phyloP scores from a whole-genome alignment of 148 eudicot genomes.

The Rhododendron williamsianum region DNA sequence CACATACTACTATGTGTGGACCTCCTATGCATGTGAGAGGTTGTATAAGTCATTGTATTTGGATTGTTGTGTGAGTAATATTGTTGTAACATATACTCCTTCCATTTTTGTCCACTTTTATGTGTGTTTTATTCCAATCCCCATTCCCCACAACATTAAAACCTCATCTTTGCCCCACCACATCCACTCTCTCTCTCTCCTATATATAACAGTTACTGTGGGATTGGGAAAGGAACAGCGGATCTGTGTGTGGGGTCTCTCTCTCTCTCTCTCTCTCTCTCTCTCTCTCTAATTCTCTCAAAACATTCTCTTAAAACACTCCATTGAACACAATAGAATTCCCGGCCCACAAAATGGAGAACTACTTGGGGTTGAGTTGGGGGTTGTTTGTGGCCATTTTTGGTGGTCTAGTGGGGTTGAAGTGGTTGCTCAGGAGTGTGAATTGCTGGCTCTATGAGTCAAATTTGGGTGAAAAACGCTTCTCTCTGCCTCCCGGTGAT shows the following conservation, averaged over 20 bases:
- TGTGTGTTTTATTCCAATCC: no score
- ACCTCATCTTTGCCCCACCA: background rate
- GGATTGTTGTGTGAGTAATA: no score
- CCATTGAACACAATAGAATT: background rate
- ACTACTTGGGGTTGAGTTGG: background rate
- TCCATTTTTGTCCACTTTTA: no score
- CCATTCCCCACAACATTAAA: no score
- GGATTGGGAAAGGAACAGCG: background rate
- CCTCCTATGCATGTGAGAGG: no score
- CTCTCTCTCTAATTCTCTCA: background rate
- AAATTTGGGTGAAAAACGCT: conserved; percentile 43
- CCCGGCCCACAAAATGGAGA: background rate
- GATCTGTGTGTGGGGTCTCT: background rate
- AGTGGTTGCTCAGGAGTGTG: conserved; percentile 26
- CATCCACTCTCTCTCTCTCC: background rate
- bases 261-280: background rate
- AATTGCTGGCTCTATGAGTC: conserved; percentile 52
- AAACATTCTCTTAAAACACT: background rate
- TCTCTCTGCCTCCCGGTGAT: conserved; percentile 70
- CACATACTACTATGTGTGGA: no score
- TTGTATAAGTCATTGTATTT: no score
- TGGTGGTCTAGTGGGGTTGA: conserved; percentile 20
- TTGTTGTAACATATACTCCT: no score
- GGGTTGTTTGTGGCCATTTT: conserved; percentile 8
- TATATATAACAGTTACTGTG: background rate